Evolutionary conservation across 2,329 filamentous ascomycete species (phyloP), one percentile per base, ranked within the genome.

Genomic region (Scedosporium boydii): DNA sequence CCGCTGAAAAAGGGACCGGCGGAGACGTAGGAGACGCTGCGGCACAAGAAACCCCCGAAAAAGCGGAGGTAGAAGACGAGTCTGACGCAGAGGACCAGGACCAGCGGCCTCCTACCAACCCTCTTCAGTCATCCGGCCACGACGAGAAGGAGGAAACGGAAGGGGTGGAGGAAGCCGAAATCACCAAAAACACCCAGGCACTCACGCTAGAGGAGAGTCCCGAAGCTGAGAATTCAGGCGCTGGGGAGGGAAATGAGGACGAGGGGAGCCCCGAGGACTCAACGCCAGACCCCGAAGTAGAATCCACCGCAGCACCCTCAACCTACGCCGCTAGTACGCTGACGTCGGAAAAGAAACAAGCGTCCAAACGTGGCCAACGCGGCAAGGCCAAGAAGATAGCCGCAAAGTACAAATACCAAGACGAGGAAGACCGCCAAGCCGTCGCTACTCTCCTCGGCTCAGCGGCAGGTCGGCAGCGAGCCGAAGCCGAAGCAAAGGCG

Each of bases 401-500:
- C 3, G 79, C 85, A 63, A 97, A 96, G 73, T 99, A 99, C 76
- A 93, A 89, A 56, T 80, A 96, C 68, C 95, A 98, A 79, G 93
- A 98, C 68, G 92, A 96, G 62, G 93, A 96, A 74, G 95, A 99
- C 70, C 90, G 92, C 12, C 84, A 83, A 6, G 83, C 93, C 0
- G 91, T 92, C 38, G 89, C 97, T 74, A 82, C 87, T 26, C 82
- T 98, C n/a, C 86, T 96, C n/a, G 95, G 95, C 46, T 87, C 90
- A 1, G 78, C 82, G 64, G 82, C 82, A 0, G 87, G 87, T 1
- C 82, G 84, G 44, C 82, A 89, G 68, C 86, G 87, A 65, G 85
- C 83, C 14, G 85, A 88, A 68, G 88, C 86, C 2, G 88, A 90
- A 68, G 83, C 84, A 0, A 80, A 82, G 64, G 86, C 85, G 44